Conservation (phyloP, 805 yeast genomes). For the Myxozyma geophila region DNA sequence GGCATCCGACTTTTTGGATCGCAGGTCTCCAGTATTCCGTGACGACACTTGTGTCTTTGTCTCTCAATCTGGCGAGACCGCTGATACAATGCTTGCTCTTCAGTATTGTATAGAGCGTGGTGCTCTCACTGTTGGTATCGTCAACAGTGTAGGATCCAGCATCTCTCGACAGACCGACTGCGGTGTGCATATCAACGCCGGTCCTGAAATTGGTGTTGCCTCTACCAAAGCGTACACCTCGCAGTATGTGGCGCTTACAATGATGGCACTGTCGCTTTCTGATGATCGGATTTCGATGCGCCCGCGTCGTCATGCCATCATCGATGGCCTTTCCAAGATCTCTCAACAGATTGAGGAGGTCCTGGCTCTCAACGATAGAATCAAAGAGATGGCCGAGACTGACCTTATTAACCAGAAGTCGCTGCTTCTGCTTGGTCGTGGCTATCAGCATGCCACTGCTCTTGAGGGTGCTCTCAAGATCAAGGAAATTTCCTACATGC, state of each 20-base stretch:
- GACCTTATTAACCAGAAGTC: slow-evolving; percentile 83
- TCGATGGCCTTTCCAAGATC: slow-evolving; percentile 79
- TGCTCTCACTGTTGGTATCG: slow-evolving; percentile 96
- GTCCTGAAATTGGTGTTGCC: slow-evolving; percentile 99
- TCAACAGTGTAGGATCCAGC: slow-evolving; percentile 95
- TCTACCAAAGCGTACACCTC: slow-evolving; percentile 99
- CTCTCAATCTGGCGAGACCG: slow-evolving; percentile 99
- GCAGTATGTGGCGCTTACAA: slow-evolving; percentile 93
- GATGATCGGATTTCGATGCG: slow-evolving; percentile 83
- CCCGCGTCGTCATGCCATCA: slow-evolving; percentile 80
- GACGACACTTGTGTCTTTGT: slow-evolving; percentile 98
- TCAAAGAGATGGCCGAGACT: slow-evolving; percentile 73
- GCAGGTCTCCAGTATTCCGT: slow-evolving; percentile 95
- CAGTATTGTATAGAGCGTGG: slow-evolving; percentile 96
- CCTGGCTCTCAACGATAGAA: slow-evolving; percentile 69
- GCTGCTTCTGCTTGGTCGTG: slow-evolving; percentile 90
- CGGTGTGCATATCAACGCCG: slow-evolving; percentile 99
- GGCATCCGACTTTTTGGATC: slow-evolving; percentile 93
- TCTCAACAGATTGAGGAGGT: slow-evolving; percentile 85
- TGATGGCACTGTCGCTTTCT: slow-evolving; percentile 94
- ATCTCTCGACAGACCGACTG: slow-evolving; percentile 97
- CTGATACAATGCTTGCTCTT: slow-evolving; percentile 93
- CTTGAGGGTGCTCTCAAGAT: slow-evolving; percentile 98
- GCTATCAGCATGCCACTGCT: slow-evolving; percentile 96
- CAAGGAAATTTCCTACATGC: slow-evolving; percentile 98